These are phyloP conservation scores for Globisporangium alternatum DNA, from an alignment of 352 stramenopile genomes.

Conservation along the genomic window DNA sequence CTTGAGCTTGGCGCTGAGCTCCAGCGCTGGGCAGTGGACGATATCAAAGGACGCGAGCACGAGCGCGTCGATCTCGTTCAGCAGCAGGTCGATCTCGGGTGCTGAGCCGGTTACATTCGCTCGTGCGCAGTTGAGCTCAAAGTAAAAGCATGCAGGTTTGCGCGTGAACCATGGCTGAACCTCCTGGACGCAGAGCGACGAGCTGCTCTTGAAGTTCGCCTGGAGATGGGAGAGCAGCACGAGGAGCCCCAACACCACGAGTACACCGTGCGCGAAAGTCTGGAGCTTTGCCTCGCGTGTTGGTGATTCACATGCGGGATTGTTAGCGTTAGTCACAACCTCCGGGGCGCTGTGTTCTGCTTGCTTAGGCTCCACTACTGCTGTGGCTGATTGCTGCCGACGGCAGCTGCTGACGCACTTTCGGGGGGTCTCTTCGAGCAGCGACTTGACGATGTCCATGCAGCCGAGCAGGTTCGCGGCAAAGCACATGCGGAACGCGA, in stretches of 20 bases:
- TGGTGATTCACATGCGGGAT: not conserved
- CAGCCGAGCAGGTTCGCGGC: constrained; percentile 29
- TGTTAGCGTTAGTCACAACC: not conserved
- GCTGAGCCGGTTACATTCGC: constrained; percentile 9
- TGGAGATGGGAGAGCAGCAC: constrained; percentile 23
- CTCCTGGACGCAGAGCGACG: constrained; percentile 24
- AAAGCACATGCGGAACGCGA: constrained; percentile 33
- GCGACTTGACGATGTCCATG: constrained; percentile 33
- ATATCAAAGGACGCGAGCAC: constrained; percentile 29
- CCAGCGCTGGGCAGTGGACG: constrained; percentile 33
- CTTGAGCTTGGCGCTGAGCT: constrained; percentile 26
- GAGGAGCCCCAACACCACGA: constrained; percentile 14
- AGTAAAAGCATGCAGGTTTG: constrained; percentile 25
- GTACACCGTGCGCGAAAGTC: constrained; percentile 9
- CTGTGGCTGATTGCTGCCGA: not conserved
- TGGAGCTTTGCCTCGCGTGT: not conserved
- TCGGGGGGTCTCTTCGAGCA: constrained; percentile 14
- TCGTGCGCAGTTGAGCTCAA: constrained; percentile 25
- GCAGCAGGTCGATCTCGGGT: constrained; percentile 17
- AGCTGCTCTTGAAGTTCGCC: not conserved
- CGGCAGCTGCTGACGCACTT: not conserved
- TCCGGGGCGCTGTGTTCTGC: not conserved
- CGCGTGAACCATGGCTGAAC: constrained; percentile 28
- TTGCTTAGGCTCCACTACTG: not conserved
- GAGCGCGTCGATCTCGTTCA: constrained; percentile 20